These are phyloP conservation scores for Aureobasidium vineae DNA, from an alignment of 2,329 filamentous ascomycete species.

Conservation along the genomic window DNA sequence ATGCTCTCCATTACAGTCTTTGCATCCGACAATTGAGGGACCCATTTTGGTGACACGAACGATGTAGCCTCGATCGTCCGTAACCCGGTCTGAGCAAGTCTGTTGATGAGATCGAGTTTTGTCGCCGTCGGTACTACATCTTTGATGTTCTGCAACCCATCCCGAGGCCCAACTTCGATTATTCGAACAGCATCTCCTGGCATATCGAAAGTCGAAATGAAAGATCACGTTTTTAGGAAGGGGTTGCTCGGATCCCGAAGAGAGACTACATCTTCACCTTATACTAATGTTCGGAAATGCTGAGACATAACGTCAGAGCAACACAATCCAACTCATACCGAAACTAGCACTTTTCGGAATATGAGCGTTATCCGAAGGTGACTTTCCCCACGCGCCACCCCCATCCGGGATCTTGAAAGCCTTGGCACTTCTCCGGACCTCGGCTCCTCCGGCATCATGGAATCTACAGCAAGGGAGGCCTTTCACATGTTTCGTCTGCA, in stretches of 20 bases:
- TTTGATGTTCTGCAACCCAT: constrained; percentile 77
- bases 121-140: constrained; percentile 65
- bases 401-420: background rate
- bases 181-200: constrained; percentile 51
- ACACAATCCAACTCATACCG: background rate
- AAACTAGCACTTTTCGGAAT: background rate
- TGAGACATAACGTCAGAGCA: constrained; percentile 11
- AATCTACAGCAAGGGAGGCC: background rate
- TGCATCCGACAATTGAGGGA: constrained; percentile 64
- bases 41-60: constrained; percentile 81
- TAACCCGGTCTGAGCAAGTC: constrained; percentile 66
- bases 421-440: constrained; percentile 5
- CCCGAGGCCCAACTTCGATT: constrained; percentile 79
- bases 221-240: background rate
- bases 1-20: constrained; percentile 24
- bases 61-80: constrained; percentile 75
- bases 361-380: background rate
- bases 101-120: constrained; percentile 73
- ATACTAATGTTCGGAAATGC: background rate
- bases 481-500: background rate
- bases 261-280: background rate
- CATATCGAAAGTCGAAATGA: background rate
- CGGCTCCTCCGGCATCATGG: background rate
- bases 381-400: background rate
- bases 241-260: background rate